Evolutionary conservation across 164 flowering plant genomes (phyloP), one percentile per base, ranked within the genome.

Genomic region (Kalanchoe fedtschenkoi): DNA sequence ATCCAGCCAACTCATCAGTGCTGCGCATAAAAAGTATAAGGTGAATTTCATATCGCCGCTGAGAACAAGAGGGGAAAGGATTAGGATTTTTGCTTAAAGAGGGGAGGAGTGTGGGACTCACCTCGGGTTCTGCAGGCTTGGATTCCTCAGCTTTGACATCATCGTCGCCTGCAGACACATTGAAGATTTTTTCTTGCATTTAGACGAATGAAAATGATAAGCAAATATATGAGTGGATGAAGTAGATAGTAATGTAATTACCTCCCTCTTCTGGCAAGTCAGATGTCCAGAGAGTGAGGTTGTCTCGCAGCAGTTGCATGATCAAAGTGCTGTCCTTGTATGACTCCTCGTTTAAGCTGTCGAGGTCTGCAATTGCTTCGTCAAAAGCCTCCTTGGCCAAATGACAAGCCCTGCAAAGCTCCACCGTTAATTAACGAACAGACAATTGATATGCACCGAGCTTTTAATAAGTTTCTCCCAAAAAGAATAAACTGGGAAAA

Each of bases 281-380:
- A 19, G 74, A 70, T 42, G 74, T 71, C 77, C 77, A 74, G 28
- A 68, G 55, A 14, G 69, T 66, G 59, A 74, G 72, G 60, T 74
- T 74, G 65, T 74, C 77, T 65, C 72, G 65, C 11, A 74, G 66
- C n/a, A 71, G 74, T 43, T 74, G 72, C 77, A 74, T 68, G 29
- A 74, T 71, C 28, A 68, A 46, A 21, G 55, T 42, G 33, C 65
- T 28, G 64, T 63, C 66, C 60, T 56, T 56, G 60, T 56, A 56
- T 56, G 60, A 56, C 37, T 56, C 60, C 26, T 56, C 60, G 30
- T 43, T 53, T 16, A 63, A 53, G 21, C n/a, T 63, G 58, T 63
- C 66, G 33, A 63, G 9, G 32, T 63, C 60, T 29, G 66, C 66
- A 21, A 63, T 63, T 32, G 66, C 66, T 34, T 63, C 66, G 37